Conservation (phyloP, 2,329 filamentous ascomycete genomes). For the Cladosporium sp. region DNA sequence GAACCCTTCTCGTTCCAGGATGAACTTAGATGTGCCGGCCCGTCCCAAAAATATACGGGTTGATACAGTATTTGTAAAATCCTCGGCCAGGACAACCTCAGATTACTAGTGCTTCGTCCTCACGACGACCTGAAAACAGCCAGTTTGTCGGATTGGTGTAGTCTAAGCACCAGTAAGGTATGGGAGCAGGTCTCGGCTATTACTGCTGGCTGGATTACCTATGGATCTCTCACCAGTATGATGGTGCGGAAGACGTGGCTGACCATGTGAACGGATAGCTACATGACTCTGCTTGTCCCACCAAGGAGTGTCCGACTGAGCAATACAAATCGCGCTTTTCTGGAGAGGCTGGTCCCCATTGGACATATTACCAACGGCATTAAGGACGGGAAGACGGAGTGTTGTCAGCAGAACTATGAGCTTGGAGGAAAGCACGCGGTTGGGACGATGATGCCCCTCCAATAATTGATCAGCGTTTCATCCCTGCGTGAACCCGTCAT, state of each 20-base stretch:
- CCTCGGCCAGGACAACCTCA: no score
- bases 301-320: neutral
- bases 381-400: neutral
- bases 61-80: no score
- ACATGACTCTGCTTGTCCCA: no score
- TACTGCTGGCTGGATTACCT: neutral
- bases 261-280: no score
- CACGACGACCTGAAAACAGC: no score
- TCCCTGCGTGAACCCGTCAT: neutral
- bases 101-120: neutral
- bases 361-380: neutral
- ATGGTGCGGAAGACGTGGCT: neutral
- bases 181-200: neutral
- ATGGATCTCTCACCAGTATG: neutral
- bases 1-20: neutral
- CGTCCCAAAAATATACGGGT: no score
- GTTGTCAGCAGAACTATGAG: no score
- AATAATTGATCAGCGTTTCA: constrained; percentile 7
- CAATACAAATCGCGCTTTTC: neutral
- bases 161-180: neutral
- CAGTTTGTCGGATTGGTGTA: neutral
- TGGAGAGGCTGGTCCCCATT: no score
- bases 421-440: constrained; percentile 1
- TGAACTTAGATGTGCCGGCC: neutral
- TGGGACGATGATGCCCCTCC: constrained; percentile 1